Evolutionary conservation across 352 stramenopile species (phyloP).

Genomic region (Phytophthora sp.): DNA sequence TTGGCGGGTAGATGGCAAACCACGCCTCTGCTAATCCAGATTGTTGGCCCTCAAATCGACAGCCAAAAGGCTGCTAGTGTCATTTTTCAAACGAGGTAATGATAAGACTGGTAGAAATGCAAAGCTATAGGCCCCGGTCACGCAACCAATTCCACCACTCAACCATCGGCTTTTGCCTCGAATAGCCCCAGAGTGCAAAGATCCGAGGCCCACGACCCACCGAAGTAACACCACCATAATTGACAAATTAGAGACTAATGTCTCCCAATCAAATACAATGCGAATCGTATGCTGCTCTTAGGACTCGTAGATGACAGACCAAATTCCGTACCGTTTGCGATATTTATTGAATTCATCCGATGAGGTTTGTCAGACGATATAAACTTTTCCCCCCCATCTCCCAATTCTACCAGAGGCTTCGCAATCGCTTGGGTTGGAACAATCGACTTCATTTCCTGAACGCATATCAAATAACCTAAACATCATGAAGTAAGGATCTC

Average conservation of each 20-base stretch:
- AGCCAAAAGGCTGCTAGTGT: conserved; percentile 8
- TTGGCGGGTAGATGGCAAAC: conserved; percentile 39
- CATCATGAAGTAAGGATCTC: conserved; percentile 30
- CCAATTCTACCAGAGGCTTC: conserved; percentile 8
- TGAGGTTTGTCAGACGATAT: conserved; percentile 3
- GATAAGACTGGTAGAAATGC: not conserved
- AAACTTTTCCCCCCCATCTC: conserved; percentile 9
- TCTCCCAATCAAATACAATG: not conserved
- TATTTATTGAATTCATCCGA: conserved; percentile 3
- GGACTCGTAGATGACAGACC: not conserved
- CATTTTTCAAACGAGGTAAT: conserved; percentile 2
- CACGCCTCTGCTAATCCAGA: conserved; percentile 24
- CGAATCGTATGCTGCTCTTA: not conserved
- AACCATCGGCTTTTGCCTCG: conserved; percentile 1
- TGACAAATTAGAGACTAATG: not conserved
- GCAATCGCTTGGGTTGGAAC: conserved; percentile 8
- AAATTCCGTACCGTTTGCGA: conserved; percentile 5
- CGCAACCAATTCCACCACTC: not conserved
- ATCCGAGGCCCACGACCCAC: not conserved
- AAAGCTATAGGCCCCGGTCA: not conserved
- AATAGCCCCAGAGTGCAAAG: not conserved
- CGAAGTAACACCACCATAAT: not conserved
- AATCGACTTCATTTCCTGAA: conserved; percentile 20
- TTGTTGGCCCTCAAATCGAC: conserved; percentile 40
- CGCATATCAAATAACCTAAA: conserved; percentile 28